Evolutionary conservation across 2,329 filamentous ascomycete species (phyloP), one percentile per base, ranked within the genome.

Genomic region (Ophiostoma triangulosporum): DNA sequence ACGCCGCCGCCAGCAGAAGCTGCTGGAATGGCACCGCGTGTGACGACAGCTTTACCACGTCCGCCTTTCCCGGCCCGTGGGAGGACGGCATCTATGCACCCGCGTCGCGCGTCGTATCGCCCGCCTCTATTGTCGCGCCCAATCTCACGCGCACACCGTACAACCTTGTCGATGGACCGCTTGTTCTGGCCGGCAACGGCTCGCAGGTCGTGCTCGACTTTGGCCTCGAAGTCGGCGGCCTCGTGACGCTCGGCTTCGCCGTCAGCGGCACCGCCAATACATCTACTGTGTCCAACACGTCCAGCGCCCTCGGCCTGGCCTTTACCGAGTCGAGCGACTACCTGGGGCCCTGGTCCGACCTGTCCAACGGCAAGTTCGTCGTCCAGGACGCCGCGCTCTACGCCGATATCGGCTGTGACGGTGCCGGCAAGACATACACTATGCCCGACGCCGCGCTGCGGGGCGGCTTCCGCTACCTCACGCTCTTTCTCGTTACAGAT

Each of bases 141-240:
- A n/a, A 29, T 29, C 43, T 17, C 14, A 17, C 26, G 20, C 14
- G 43, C 7, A 29, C 26, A 2, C 15, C 43, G 15, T 29, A 29
- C 26, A n/a, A 29, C 2, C 35, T 31, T 3, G 8, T 3, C n/a
- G 43, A 31, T 2, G 26, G 27, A 22, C 32, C 57, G 6, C 54
- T 57, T 3, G 40, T 50, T 11, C 57, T 66, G 2, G 49, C 22
- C 9, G 68, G 69, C 11, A 77, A 79, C 60, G 74, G 72, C 11
- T 76, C 73, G 3, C 67, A 69, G n/a, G 62, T 77, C 2, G 72
- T 80, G 1, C 77, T 78, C 54, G 78, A 81, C 62, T 81, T 81
- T 60, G 77, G 76, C 4, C 66, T 71, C 24, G 75, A 80, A 60
- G 75, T 81, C 5, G 77, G 77, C 35, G 78, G 78, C 5, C 72